A percentile compares a stretch with the other conserved stretches of the same genome.
Evolutionary conservation across 306 rosid species (phyloP).

Genomic region (Urtica urens): DNA sequence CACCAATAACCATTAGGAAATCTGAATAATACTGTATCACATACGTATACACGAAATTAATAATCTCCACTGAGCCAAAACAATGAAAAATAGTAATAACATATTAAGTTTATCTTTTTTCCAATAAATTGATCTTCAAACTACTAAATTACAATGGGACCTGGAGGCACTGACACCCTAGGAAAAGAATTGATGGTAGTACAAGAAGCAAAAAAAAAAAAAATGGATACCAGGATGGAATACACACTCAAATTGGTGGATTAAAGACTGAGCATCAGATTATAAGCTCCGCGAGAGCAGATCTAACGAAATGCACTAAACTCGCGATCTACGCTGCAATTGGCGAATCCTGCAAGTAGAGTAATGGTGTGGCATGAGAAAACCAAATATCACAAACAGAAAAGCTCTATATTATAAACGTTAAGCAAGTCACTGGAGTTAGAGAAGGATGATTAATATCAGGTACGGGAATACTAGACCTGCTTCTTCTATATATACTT

Average conservation of each 20-base stretch:
- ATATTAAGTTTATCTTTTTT: too few species aligned
- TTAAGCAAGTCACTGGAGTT: too few species aligned
- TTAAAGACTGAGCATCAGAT: slow-evolving; percentile 7
- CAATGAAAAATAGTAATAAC: too few species aligned
- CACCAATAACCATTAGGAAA: too few species aligned
- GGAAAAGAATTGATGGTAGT: neutral
- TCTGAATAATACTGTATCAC: too few species aligned
- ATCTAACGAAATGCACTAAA: neutral
- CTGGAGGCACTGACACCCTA: slow-evolving; percentile 10
- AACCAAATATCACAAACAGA: too few species aligned
- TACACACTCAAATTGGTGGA: slow-evolving; percentile 13
- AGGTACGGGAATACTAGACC: neutral
- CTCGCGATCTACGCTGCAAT: slow-evolving; percentile 41
- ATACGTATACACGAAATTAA: too few species aligned
- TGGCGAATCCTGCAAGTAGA: slow-evolving; percentile 58
- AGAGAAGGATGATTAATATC: neutral
- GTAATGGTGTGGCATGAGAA: too few species aligned
- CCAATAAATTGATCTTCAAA: neutral
- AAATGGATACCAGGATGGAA: slow-evolving; percentile 3
- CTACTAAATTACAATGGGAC: slow-evolving; percentile 14
- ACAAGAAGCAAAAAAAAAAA: slow-evolving; percentile 13
- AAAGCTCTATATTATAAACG: too few species aligned
- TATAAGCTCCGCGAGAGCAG: slow-evolving; percentile 16
- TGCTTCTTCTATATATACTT: too few species aligned
- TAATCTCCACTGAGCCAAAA: too few species aligned